These are phyloP conservation scores for Flaveria trinervia DNA, from an alignment of 129 eudicot species.

Conservation along the genomic window DNA sequence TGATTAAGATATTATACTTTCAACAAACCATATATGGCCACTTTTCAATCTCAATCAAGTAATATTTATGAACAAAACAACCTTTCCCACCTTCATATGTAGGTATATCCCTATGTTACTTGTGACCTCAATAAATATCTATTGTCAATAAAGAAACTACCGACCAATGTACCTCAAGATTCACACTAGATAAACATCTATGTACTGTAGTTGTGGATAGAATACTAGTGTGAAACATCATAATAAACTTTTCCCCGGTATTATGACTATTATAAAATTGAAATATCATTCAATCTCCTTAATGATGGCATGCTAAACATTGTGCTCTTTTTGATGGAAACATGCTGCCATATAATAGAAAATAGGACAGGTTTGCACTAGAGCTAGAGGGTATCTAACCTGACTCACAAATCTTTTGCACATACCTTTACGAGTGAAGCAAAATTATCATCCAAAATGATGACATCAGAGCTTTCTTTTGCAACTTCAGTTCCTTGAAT, in stretches of 20 bases:
- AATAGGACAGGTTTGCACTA: slow-evolving; percentile 1
- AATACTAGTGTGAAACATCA: background rate
- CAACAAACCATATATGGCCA: too few species aligned
- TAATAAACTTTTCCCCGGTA: background rate
- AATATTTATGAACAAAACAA: background rate
- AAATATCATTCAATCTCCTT: background rate
- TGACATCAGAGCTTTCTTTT: slow-evolving; percentile 95
- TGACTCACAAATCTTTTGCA: slow-evolving; percentile 6
- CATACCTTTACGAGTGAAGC: slow-evolving; percentile 96
- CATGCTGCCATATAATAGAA: background rate
- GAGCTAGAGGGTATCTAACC: slow-evolving; percentile 8
- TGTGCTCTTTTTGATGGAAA: background rate
- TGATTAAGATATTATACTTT: too few species aligned
- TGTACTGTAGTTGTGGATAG: background rate
- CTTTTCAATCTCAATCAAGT: too few species aligned
- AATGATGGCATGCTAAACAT: background rate
- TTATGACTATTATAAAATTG: too few species aligned
- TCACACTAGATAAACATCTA: too few species aligned
- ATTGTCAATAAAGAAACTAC: background rate
- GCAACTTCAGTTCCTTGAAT: slow-evolving; percentile 99
- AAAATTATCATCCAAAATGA: slow-evolving; percentile 89
- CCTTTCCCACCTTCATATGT: background rate
- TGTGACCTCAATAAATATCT: background rate
- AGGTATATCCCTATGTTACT: background rate
- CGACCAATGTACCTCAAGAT: background rate